Conservation (phyloP, 805 yeast species). For the Spencermartinsiella europaea region DNA sequence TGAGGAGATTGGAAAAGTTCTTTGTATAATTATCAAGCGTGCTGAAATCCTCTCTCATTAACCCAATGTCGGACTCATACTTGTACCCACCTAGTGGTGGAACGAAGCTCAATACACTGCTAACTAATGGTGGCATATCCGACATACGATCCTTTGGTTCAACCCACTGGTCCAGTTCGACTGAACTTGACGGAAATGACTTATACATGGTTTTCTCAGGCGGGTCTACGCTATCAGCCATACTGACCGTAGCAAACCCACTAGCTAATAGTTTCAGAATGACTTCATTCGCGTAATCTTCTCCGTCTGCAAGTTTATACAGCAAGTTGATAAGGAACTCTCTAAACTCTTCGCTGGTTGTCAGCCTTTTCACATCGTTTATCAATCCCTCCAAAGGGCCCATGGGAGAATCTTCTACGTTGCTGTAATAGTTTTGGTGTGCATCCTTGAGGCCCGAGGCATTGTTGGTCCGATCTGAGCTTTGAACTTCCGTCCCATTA, state of each 20-base stretch:
- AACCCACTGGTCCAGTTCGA: neutral
- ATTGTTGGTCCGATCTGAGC: too few relatives aligned
- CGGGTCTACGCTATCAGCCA: neutral
- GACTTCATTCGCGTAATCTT: too few relatives aligned
- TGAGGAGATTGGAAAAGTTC: neutral
- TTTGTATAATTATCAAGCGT: neutral
- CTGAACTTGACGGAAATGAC: neutral
- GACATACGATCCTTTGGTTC: neutral
- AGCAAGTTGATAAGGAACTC: neutral
- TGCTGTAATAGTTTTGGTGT: neutral
- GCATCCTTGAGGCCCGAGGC: neutral
- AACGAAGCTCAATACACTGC: neutral
- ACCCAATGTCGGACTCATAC: neutral
- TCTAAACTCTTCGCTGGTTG: neutral
- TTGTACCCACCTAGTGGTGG: neutral
- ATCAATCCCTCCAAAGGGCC: neutral
- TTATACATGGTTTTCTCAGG: neutral
- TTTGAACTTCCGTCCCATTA: too few relatives aligned
- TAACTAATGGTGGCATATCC: neutral
- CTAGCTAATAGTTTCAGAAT: neutral
- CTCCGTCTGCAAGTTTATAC: neutral
- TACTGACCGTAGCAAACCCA: neutral
- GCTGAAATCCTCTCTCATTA: neutral
- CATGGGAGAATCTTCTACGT: too few relatives aligned
- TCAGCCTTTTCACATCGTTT: neutral